Evolutionary conservation across 2,329 filamentous ascomycete species (phyloP), one percentile per base, ranked within the genome.

Genomic region (Apiospora marii): DNA sequence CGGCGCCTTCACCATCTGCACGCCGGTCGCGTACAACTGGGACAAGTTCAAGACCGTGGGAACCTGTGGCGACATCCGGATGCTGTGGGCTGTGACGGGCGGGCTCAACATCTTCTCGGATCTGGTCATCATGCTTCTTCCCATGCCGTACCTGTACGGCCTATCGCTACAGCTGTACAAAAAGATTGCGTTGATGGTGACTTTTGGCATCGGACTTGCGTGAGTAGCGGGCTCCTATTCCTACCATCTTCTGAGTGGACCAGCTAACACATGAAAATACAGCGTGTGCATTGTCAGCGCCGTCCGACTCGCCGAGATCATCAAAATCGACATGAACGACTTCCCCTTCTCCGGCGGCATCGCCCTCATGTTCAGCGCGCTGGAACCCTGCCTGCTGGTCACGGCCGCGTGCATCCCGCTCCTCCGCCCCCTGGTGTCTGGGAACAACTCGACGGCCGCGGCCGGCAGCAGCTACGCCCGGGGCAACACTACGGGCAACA

Each of bases 191-290:
- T 72, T 83, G 24, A 74, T 80, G 43, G 78, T 72, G 30, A 78
- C 79, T 34, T 82, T 82, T 68, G 76, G 78, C 5, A 71, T 83
- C n/a, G 79, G 80, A n/a, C 74, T 82, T 44, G 74, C 82, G 80
- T 83, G 72, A 77, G 80, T 76, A 19, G 30, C 30, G 22, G 22
- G 34, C 22, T 46, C 27, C 27, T 5, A 4, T 19, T 19, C n/a
- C 12, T 46, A n/a, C n/a, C 43, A 14, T 30, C 34, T 49, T 67
- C 48, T 72, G 14, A 68, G 14, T 37, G 34, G 14, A 12, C 22
- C 30, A 22, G 30, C 19, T 61, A 61, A 61, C 53, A 22, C 3
- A 13, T 22, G 30, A 16, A 8, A 4, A 67, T 44, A 69, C 70
- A 73, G 72, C 14, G 72, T 73, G 30, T 73, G 71, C 67, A 68